Percentiles rank a stretch among this genome's conserved stretches.
phyloP scores from a whole-genome alignment of 2,329 filamentous ascomycete genomes.

The Tolypocladium capitatum region DNA sequence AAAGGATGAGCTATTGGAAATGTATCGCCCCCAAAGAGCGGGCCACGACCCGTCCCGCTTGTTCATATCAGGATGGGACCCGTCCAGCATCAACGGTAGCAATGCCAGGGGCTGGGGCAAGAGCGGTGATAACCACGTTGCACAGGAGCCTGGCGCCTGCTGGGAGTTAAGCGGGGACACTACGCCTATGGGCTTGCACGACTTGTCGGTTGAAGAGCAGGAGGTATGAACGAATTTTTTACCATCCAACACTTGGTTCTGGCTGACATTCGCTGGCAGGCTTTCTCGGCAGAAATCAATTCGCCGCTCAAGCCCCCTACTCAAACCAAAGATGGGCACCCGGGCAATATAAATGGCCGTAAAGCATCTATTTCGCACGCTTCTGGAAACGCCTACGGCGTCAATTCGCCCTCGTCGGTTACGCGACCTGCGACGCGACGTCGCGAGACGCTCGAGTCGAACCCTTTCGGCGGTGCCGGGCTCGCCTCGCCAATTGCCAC shows the following conservation, averaged over 20 bases:
- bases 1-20: slow-evolving; percentile 64
- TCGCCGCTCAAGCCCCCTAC: slow-evolving; percentile 79
- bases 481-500: slow-evolving; percentile 48
- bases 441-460: slow-evolving; percentile 66
- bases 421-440: slow-evolving; percentile 65
- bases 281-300: slow-evolving; percentile 79
- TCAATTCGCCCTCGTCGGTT: slow-evolving; percentile 59
- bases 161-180: slow-evolving; percentile 67
- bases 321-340: slow-evolving; percentile 53
- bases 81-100: slow-evolving; percentile 54
- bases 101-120: slow-evolving; percentile 62
- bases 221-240: slow-evolving; percentile 26
- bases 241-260: neutral
- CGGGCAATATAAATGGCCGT: slow-evolving; percentile 51
- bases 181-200: slow-evolving; percentile 58
- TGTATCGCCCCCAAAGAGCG: slow-evolving; percentile 46
- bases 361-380: slow-evolving; percentile 74
- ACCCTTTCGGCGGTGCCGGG: slow-evolving; percentile 39
- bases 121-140: slow-evolving; percentile 56
- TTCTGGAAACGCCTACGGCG: slow-evolving; percentile 48
- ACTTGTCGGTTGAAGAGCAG: slow-evolving; percentile 52
- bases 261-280: slow-evolving; percentile 28
- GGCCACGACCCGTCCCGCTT: slow-evolving; percentile 46
- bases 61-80: slow-evolving; percentile 68
- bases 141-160: slow-evolving; percentile 77